Evolutionary conservation across 352 stramenopile species (phyloP).

Genomic region (Phytophthora colocasiae): DNA sequence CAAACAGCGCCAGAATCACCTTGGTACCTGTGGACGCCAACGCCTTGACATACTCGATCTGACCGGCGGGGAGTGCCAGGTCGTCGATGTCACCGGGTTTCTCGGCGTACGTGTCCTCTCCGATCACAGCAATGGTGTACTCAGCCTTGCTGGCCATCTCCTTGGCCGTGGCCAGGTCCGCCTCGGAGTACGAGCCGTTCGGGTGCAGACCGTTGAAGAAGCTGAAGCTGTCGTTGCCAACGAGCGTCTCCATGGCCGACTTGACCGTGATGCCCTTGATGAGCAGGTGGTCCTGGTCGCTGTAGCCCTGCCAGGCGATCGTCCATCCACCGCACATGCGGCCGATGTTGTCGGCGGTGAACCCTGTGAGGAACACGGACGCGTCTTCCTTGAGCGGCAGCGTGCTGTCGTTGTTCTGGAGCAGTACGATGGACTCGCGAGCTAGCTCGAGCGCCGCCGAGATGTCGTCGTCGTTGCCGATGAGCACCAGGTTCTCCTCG

Average conservation of each 20-base stretch:
- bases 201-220: conserved; percentile 43
- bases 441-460: conserved; percentile 57
- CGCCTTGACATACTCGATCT: conserved; percentile 31
- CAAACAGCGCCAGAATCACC: conserved; percentile 73
- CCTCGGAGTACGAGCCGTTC: conserved; percentile 38
- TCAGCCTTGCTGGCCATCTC: conserved; percentile 30
- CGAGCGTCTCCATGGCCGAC: conserved; percentile 30
- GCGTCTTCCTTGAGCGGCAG: conserved; percentile 22
- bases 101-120: conserved; percentile 46
- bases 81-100: conserved; percentile 46
- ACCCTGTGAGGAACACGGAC: conserved; percentile 37
- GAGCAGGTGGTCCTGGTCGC: conserved; percentile 36
- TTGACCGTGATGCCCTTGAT: conserved; percentile 38
- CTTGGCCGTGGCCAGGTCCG: conserved; percentile 35
- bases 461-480: conserved; percentile 55
- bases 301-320: conserved; percentile 43
- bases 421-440: conserved; percentile 37
- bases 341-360: conserved; percentile 41
- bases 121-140: conserved; percentile 45
- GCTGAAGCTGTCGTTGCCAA: conserved; percentile 27
- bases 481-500: conserved; percentile 38
- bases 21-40: conserved; percentile 45
- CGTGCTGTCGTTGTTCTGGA: conserved; percentile 33
- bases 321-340: conserved; percentile 47
- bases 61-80: conserved; percentile 18